Evolutionary conservation across 148 eudicot species (phyloP).

Genomic region (Silene conica): DNA sequence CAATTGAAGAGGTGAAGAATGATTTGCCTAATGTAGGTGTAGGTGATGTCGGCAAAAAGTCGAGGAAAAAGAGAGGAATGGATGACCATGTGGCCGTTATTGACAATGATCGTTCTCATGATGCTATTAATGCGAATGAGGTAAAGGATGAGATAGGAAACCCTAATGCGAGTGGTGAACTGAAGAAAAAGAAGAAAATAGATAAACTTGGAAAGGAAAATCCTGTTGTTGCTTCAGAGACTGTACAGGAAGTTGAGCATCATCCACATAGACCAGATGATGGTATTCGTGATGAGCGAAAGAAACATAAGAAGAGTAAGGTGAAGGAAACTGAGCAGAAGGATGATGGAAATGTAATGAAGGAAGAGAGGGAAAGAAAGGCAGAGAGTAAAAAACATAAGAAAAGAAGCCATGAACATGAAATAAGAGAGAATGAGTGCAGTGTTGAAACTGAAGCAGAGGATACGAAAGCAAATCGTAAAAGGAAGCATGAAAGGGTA

Average conservation of each 20-base stretch:
- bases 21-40: not conserved
- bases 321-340: not conserved
- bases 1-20: not conserved
- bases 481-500: conserved; percentile 33
- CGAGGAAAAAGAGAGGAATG: not conserved
- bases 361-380: not conserved
- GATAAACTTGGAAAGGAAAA: conserved; percentile 6
- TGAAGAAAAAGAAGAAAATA: conserved; percentile 14
- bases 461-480: conserved; percentile 28
- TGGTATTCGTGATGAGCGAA: conserved; percentile 1
- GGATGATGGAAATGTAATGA: not conserved
- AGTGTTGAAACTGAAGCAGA: conserved; percentile 16
- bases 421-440: conserved; percentile 9
- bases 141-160: no score
- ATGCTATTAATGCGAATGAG: not conserved
- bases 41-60: not conserved
- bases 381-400: conserved; percentile 14
- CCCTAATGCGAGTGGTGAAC: conserved; percentile 1
- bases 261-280: not conserved
- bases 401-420: conserved; percentile 2
- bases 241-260: not conserved
- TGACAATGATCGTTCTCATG: not conserved
- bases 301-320: conserved; percentile 23
- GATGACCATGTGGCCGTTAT: not conserved
- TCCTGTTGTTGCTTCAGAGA: conserved; percentile 6